These are phyloP conservation scores for Botryotinia narcissicola DNA, from an alignment of 2,329 filamentous ascomycete genomes.

Conservation along the genomic window DNA sequence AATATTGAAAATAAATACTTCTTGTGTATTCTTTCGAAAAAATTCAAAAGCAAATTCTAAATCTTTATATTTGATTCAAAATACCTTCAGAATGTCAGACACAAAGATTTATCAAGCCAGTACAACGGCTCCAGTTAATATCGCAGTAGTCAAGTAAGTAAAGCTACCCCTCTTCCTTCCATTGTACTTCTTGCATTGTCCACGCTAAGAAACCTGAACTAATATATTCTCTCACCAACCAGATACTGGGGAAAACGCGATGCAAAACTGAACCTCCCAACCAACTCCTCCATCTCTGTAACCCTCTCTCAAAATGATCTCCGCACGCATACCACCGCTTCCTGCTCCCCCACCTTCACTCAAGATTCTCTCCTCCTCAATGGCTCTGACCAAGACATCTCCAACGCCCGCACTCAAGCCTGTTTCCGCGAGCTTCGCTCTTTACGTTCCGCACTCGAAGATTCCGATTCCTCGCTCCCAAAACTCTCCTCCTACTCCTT, in stretches of 20 bases:
- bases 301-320: constrained; percentile 93
- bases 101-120: constrained; percentile 76
- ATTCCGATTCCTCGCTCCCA: constrained; percentile 68
- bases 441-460: constrained; percentile 74
- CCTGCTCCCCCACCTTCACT: constrained; percentile 70
- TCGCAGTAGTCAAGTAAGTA: constrained; percentile 88
- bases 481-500: constrained; percentile 76
- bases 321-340: constrained; percentile 92
- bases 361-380: constrained; percentile 81
- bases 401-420: constrained; percentile 86
- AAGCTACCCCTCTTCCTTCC: constrained; percentile 27
- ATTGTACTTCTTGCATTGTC: constrained; percentile 8
- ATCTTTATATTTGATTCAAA: background rate
- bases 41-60: background rate
- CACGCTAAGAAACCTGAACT: constrained; percentile 24
- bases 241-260: constrained; percentile 98
- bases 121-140: constrained; percentile 96
- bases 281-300: constrained; percentile 95
- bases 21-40: background rate
- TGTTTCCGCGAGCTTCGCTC: constrained; percentile 84
- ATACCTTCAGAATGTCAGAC: constrained; percentile 36
- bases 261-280: constrained; percentile 88
- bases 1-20: constrained; percentile 7
- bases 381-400: constrained; percentile 76
- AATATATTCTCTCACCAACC: constrained; percentile 20